Conservation (phyloP, 257 asterid genomes). For the Solanum chiquidenum region DNA sequence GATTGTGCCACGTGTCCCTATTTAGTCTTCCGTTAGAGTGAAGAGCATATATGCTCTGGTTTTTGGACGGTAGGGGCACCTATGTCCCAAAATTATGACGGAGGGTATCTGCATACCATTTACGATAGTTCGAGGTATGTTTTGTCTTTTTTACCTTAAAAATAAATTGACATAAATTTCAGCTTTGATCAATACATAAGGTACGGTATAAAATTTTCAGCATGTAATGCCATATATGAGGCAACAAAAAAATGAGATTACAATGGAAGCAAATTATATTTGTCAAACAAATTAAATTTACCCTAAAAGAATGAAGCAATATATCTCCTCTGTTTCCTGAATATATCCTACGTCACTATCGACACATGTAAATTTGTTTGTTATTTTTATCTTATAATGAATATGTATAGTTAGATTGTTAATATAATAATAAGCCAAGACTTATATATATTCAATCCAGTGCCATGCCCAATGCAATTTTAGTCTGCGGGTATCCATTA, state of each 20-base stretch:
- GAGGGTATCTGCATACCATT: no score
- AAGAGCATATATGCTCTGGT: no score
- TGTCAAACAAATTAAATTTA: neutral
- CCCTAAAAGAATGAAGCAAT: neutral
- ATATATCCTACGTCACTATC: neutral
- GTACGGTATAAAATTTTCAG: neutral
- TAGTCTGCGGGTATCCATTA: neutral
- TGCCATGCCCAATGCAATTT: neutral
- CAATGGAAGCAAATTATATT: neutral
- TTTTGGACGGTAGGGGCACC: no score
- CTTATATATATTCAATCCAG: neutral
- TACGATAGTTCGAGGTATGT: no score
- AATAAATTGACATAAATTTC: neutral
- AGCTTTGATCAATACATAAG: neutral
- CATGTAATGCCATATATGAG: neutral
- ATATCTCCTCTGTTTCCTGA: neutral
- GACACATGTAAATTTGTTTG: neutral
- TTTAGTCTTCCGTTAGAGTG: no score
- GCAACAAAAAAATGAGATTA: neutral
- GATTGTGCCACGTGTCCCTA: no score
- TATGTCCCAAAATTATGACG: no score
- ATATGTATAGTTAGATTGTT: neutral
- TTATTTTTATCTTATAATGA: neutral
- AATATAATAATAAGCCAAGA: neutral
- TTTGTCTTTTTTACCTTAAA: no score